A percentile compares a stretch with the other conserved stretches of the same genome.
These are phyloP conservation scores for Arthrobotrys pseudoclavata DNA, from an alignment of 2,329 filamentous ascomycete species.

Conservation along the genomic window DNA sequence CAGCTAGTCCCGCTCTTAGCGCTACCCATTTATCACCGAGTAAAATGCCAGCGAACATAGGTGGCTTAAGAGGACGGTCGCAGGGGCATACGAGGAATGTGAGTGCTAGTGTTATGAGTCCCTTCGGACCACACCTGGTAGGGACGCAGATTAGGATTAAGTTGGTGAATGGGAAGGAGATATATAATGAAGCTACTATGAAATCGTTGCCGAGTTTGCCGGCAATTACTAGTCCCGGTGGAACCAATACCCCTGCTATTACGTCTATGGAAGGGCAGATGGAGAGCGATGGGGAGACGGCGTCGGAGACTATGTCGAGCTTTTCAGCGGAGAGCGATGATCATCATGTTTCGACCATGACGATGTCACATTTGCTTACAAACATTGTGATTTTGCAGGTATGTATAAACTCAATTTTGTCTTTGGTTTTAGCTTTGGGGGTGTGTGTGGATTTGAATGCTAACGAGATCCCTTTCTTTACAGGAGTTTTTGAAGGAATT, in stretches of 20 bases:
- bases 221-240: conserved; percentile 53
- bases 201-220: conserved; percentile 61
- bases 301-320: conserved; percentile 56
- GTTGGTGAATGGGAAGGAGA: conserved; percentile 58
- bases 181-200: conserved; percentile 59
- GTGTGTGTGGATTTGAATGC: background rate
- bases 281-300: conserved; percentile 46
- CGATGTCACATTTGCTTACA: conserved; percentile 82
- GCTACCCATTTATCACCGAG: conserved; percentile 45
- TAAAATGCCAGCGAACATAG: conserved; percentile 16
- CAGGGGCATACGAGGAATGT: conserved; percentile 46
- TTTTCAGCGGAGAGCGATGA: conserved; percentile 63
- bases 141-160: conserved; percentile 63
- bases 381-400: conserved; percentile 81
- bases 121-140: conserved; percentile 62
- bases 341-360: conserved; percentile 69
- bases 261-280: conserved; percentile 60
- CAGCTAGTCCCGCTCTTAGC: conserved; percentile 51
- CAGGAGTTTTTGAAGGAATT: conserved; percentile 81
- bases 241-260: conserved; percentile 61
- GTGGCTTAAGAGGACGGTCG: conserved; percentile 36
- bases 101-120: conserved; percentile 45
- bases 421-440: too few species aligned
- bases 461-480: conserved; percentile 18
- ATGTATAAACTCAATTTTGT: conserved; percentile 26